Evolutionary conservation across 1,284 basidiomycete species (phyloP), one percentile per base, ranked within the genome.

Genomic region (Rhodotorula sp.): DNA sequence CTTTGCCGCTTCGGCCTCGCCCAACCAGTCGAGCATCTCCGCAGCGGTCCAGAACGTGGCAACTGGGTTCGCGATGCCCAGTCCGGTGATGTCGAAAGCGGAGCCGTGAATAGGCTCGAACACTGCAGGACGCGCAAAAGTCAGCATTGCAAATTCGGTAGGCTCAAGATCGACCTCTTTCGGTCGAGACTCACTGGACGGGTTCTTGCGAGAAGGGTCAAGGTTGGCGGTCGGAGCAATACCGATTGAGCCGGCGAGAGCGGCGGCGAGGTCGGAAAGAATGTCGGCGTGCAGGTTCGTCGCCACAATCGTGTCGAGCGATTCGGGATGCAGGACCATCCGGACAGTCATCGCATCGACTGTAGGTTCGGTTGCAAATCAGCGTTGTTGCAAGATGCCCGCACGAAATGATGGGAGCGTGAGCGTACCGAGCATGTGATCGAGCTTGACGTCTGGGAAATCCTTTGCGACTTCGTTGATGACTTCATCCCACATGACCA

Each of bases 271-370:
- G 73, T 87, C 85, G 48, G 84, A 85, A 26, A 86, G 79, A 57
- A 86, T 86, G 68, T 86, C 85, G 48, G 64, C 85, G 68, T 85
- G 84, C 33, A 86, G 79, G 71, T 86, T 86, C 26, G 84, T 85
- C 8, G 84, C 83, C 20, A 85, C 84, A 45, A 86, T 85, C 20
- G 84, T 84, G 74, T 86, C 85, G 72, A 86, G 84, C 22, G 82
- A 83, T 64, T 84, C 81, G 4, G 85, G 86, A 29, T 83, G 79
- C 44, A 82, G 81, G 14, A 86, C 85, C 77, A 87, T 85, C 79
- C 75, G 84, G 70, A 81, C 84, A 1, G 79, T 80, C 68, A 84
- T 76, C 37, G 82, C 82, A 74, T 87, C 85, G 75, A 86, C 85
- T 55, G 54, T 20, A 30, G 3, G 15, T 18, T 17, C 6, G 54